These are phyloP conservation scores for Begonia fuchsioides DNA, from an alignment of 306 rosid species.

Conservation along the genomic window DNA sequence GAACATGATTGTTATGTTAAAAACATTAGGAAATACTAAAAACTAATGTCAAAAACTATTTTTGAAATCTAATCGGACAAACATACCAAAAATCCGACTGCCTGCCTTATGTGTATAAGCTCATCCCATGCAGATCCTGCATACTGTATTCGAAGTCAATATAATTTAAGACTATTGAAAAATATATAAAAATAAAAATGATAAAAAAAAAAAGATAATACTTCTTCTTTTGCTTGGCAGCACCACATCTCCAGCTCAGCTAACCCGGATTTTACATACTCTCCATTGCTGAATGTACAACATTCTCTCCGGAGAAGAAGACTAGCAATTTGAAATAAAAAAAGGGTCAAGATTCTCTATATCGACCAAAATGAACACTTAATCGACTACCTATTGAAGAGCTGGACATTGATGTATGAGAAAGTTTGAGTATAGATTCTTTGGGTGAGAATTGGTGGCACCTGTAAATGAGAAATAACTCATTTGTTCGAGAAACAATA, in stretches of 20 bases:
- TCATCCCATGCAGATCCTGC: slow-evolving; percentile 99
- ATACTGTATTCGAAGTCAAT: slow-evolving; percentile 38
- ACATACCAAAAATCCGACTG: slow-evolving; percentile 96
- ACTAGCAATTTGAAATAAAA: slow-evolving; percentile 22
- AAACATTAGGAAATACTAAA: too few relatives aligned
- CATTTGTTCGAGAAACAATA: too few relatives aligned
- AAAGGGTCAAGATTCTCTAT: slow-evolving; percentile 1
- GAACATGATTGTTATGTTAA: background rate
- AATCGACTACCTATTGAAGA: slow-evolving; percentile 66
- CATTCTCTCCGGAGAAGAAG: slow-evolving; percentile 98
- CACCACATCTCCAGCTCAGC: slow-evolving; percentile 98
- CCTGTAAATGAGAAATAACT: slow-evolving; percentile 32
- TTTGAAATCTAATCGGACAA: too few relatives aligned
- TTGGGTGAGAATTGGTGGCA: slow-evolving; percentile 85
- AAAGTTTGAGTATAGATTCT: slow-evolving; percentile 78
- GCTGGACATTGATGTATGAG: slow-evolving; percentile 91
- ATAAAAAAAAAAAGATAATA: slow-evolving; percentile 3
- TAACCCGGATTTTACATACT: slow-evolving; percentile 92
- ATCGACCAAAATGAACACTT: slow-evolving; percentile 8
- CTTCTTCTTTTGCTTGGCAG: slow-evolving; percentile 97
- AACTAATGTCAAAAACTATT: too few relatives aligned
- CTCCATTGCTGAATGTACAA: slow-evolving; percentile 98
- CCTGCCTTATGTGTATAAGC: slow-evolving; percentile 96
- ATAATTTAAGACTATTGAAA: background rate
- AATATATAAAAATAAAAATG: background rate